phyloP scores from a whole-genome alignment of 345 rosid species.

The Lagerstroemia speciosa region DNA sequence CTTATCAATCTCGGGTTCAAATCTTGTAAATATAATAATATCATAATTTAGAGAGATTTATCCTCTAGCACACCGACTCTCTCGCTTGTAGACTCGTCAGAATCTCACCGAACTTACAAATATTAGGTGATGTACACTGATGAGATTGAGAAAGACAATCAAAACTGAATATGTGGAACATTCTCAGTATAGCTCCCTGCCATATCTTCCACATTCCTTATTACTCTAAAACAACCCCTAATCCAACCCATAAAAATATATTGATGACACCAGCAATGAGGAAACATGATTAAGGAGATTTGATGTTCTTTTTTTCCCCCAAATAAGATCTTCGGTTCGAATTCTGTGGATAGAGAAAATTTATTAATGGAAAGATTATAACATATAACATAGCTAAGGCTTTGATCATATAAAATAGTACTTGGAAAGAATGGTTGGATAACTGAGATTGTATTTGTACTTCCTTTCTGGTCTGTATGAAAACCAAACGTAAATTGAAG shows the following conservation, averaged over 20 bases:
- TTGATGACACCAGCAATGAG: conserved; percentile 4
- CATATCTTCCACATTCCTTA: not conserved
- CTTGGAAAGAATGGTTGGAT: not conserved
- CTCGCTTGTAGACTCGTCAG: no score
- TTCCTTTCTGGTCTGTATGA: not conserved
- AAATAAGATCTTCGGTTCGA: no score
- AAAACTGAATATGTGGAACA: conserved; percentile 23
- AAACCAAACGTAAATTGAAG: not conserved
- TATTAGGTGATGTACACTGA: no score
- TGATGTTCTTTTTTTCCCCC: no score
- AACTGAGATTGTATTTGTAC: not conserved
- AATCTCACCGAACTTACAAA: no score
- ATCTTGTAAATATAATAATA: no score
- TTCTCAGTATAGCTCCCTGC: conserved; percentile 10
- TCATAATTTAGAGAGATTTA: no score
- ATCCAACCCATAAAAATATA: conserved; percentile 14
- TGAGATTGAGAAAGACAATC: no score
- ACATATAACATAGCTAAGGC: conserved; percentile 10
- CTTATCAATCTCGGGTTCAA: no score
- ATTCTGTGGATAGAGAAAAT: no score
- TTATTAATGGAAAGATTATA: conserved; percentile 1
- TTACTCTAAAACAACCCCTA: conserved; percentile 36
- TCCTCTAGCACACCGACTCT: no score
- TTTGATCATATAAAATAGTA: not conserved
- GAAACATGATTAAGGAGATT: not conserved